Evolutionary conservation across 345 rosid species (phyloP), one percentile per base, ranked within the genome.

Genomic region (Anacardium occidentale): DNA sequence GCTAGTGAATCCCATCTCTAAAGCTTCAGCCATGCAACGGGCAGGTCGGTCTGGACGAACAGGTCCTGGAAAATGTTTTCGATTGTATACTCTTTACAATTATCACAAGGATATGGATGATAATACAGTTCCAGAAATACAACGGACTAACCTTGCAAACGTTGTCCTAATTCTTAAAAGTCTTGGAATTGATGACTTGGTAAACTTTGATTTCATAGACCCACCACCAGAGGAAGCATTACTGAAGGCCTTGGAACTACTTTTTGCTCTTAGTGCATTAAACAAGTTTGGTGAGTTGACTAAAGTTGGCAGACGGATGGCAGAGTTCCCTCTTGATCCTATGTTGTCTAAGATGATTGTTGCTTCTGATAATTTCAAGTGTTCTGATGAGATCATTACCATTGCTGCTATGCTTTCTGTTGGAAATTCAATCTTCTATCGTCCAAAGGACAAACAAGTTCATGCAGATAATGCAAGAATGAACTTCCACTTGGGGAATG

Each of bases 141-240:
- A 95, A 66, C 84, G 98, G 62, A 95, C 99, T 18, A 92, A 95
- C 77, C 92, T 95, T 71, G 98, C 99, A 52, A 91, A 86, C 80
- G 99, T 95, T 72, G 99, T 92, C 29, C 94, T 95, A 64, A 73
- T 87, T 68, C 85, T 95, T 71, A 95, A 95, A 89, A 95, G 99
- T 84, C 98, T 95, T 74, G 99, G 99, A 56, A 95, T 95, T 76
- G 94, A 91, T 65, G 99, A 95, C 82, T 77, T 95, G 48, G 44
- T 92, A 32, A 85, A 91, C 84, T 95, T 95, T 78, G 99, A 95
- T 78, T 95, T 95, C 64, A 95, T 95, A 97, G 99, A 95, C 58
- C 98, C 96, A 66, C 99, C 99, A 17, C 97, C 99, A 1, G 93
- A 98, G 59, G 99, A 92, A 85, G 97, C 99, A 64, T 83, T 95